Evolutionary conservation across 164 flowering plant genomes (phyloP).

Genomic region (Vitis amurensis): DNA sequence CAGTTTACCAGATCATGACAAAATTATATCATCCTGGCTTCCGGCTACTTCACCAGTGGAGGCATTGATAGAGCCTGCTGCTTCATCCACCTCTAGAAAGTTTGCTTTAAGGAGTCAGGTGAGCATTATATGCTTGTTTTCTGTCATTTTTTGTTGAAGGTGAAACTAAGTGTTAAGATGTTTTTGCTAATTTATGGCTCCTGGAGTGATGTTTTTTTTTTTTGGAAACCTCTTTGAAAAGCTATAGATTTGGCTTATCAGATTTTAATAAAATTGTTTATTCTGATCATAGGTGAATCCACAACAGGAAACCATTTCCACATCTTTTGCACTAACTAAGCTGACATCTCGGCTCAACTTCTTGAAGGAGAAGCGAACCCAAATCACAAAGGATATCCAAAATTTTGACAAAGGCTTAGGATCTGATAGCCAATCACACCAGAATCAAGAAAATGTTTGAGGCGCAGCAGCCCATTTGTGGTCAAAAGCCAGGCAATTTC

Average conservation of each 20-base stretch:
- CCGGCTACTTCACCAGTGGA: conserved; percentile 10
- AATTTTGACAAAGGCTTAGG: conserved; percentile 36
- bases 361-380: conserved; percentile 72
- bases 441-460: conserved; percentile 8
- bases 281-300: too few species aligned
- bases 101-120: conserved; percentile 46
- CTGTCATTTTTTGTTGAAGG: too few species aligned
- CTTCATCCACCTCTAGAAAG: conserved; percentile 30
- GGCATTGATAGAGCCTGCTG: neutral
- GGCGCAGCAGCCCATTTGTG: too few species aligned
- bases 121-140: neutral
- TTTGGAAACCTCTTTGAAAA: too few species aligned
- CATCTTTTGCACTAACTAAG: conserved; percentile 68
- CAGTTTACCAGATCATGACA: conserved; percentile 12
- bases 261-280: too few species aligned
- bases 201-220: too few species aligned
- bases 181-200: too few species aligned
- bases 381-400: conserved; percentile 64
- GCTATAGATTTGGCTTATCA: neutral
- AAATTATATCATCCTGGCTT: conserved; percentile 8
- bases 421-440: conserved; percentile 14
- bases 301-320: conserved; percentile 47
- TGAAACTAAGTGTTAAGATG: too few species aligned
- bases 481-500: too few species aligned
- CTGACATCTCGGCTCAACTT: conserved; percentile 76